Percentiles rank a stretch among this genome's conserved stretches.
Evolutionary conservation across 495 filamentous ascomycete genomes (phyloP).

Genomic region (Cudoniella acicularis): DNA sequence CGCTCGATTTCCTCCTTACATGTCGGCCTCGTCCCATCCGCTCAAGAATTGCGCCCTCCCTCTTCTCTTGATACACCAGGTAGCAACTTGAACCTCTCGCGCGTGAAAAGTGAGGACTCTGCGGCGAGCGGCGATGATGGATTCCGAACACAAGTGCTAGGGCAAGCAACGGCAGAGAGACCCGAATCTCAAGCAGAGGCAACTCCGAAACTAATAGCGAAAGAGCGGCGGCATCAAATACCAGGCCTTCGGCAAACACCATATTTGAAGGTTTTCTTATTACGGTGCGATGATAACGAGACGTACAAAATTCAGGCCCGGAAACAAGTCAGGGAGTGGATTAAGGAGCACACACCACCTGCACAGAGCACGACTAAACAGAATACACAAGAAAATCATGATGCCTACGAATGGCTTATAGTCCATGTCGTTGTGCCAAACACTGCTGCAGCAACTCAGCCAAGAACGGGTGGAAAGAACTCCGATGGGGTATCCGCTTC

Average conservation of each 20-base stretch:
- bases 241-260: constrained; percentile 90
- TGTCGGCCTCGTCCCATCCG: constrained; percentile 71
- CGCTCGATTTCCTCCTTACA: constrained; percentile 91
- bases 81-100: constrained; percentile 35
- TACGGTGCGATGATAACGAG: constrained; percentile 92
- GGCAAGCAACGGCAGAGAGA: constrained; percentile 18
- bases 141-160: constrained; percentile 41
- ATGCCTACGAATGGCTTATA: constrained; percentile 96
- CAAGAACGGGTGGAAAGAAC: constrained; percentile 43
- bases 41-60: constrained; percentile 20
- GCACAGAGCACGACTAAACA: constrained; percentile 46
- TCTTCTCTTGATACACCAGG: constrained; percentile 27
- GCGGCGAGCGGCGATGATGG: constrained; percentile 44
- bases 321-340: constrained; percentile 83
- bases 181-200: constrained; percentile 15
- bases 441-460: constrained; percentile 69
- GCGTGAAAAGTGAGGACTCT: constrained; percentile 39
- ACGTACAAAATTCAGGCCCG: constrained; percentile 78
- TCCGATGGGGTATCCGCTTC: constrained; percentile 35
- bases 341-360: constrained; percentile 64
- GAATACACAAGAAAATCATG: constrained; percentile 68
- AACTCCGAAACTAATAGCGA: constrained; percentile 23
- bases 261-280: constrained; percentile 85
- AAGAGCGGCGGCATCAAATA: constrained; percentile 87
- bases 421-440: constrained; percentile 84